These are phyloP conservation scores for Hamamelis virginiana DNA, from an alignment of 164 flowering plant species.

Conservation along the genomic window DNA sequence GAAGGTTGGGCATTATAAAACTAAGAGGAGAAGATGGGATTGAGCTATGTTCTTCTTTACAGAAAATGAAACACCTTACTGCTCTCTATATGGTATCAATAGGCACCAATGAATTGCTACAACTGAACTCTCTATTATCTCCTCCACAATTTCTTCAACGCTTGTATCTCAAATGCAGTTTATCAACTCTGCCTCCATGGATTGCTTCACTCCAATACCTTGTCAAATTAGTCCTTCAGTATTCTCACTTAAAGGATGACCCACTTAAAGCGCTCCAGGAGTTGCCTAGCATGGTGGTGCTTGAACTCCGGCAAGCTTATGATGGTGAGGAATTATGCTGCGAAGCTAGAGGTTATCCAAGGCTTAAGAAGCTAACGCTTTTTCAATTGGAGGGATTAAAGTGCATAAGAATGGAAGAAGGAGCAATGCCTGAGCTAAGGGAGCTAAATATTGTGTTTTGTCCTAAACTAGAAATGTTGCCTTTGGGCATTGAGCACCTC, in stretches of 20 bases:
- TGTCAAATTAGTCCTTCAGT: constrained; percentile 9
- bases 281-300: constrained; percentile 14
- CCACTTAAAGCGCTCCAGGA: constrained; percentile 14
- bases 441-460: constrained; percentile 2
- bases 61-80: constrained; percentile 8
- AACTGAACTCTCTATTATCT: constrained; percentile 2
- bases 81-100: not conserved
- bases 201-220: constrained; percentile 12
- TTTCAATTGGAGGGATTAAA: constrained; percentile 1
- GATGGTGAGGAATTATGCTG: constrained; percentile 8
- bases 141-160: constrained; percentile 17
- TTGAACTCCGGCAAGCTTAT: constrained; percentile 15
- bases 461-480: constrained; percentile 7
- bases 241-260: constrained; percentile 5
- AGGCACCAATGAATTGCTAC: not conserved
- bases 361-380: constrained; percentile 8
- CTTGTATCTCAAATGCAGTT: constrained; percentile 4
- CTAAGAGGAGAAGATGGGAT: constrained; percentile 10
- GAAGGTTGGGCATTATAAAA: constrained; percentile 11
- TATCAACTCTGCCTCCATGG: constrained; percentile 13
- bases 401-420: constrained; percentile 1
- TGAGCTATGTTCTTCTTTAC: constrained; percentile 10
- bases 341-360: constrained; percentile 11
- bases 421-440: constrained; percentile 15
- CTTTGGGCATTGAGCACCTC: constrained; percentile 15